These are phyloP conservation scores for Trypanosoma vivax DNA, from an alignment of 208 protist genomes.

Conservation along the genomic window DNA sequence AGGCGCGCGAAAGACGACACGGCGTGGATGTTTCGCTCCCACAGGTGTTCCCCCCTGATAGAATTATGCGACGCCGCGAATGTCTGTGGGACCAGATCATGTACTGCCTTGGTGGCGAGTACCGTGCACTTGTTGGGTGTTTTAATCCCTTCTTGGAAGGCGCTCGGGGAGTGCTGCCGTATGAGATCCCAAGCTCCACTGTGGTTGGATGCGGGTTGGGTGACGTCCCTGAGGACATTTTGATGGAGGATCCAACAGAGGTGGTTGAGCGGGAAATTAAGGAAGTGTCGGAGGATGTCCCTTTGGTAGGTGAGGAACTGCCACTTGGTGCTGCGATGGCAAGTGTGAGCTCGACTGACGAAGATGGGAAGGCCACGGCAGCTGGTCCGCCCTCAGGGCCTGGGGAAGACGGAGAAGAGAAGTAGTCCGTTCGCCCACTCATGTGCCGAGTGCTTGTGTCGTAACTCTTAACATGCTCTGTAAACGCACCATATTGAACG, in stretches of 20 bases:
- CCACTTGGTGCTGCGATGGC: neutral
- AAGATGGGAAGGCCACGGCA: neutral
- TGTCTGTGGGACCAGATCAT: constrained; percentile 84
- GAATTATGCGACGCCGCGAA: constrained; percentile 65
- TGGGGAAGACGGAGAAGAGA: neutral
- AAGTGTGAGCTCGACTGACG: neutral
- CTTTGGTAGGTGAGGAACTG: neutral
- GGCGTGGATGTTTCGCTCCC: constrained; percentile 54
- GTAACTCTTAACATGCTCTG: no score
- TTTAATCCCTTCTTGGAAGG: constrained; percentile 67
- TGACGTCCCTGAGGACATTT: constrained; percentile 4
- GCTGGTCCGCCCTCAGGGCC: neutral
- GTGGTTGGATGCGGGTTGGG: constrained; percentile 7
- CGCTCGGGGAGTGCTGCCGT: constrained; percentile 26
- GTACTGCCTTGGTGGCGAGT: constrained; percentile 75
- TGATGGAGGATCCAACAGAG: constrained; percentile 9
- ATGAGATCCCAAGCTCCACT: constrained; percentile 12
- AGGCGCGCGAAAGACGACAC: constrained; percentile 42
- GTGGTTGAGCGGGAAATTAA: constrained; percentile 2
- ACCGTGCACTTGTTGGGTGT: constrained; percentile 58
- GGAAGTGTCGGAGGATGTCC: constrained; percentile 5
- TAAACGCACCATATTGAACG: no score
- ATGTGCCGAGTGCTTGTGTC: no score
- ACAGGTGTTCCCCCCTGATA: constrained; percentile 74
- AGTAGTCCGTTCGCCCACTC: no score